These are phyloP conservation scores for Biscogniauxia mediterranea DNA, from an alignment of 2,329 filamentous ascomycete genomes.

Conservation along the genomic window DNA sequence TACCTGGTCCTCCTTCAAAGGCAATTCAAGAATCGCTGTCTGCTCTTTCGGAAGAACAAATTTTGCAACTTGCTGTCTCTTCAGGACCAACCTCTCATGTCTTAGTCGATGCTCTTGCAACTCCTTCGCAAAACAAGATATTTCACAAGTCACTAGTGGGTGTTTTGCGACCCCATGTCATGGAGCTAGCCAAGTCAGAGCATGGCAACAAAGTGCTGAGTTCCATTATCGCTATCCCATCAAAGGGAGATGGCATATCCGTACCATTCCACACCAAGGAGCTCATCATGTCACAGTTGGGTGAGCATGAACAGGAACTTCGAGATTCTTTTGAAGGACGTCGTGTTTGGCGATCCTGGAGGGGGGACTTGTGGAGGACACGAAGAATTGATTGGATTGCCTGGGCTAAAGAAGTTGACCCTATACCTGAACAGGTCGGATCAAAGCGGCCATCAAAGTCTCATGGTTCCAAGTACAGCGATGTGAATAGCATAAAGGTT, in stretches of 20 bases:
- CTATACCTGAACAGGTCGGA: slow-evolving; percentile 14
- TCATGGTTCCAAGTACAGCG: slow-evolving; percentile 3
- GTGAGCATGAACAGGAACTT: slow-evolving; percentile 46
- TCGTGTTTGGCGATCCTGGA: slow-evolving; percentile 57
- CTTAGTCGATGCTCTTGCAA: slow-evolving; percentile 49
- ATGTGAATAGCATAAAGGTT: slow-evolving; percentile 3
- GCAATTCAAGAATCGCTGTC: slow-evolving; percentile 73
- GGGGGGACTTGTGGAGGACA: slow-evolving; percentile 56
- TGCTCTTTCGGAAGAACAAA: slow-evolving; percentile 52
- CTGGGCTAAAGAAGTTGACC: slow-evolving; percentile 53
- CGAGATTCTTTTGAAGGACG: slow-evolving; percentile 54
- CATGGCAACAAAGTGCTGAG: slow-evolving; percentile 52
- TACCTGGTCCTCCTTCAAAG: slow-evolving; percentile 65
- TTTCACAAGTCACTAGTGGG: slow-evolving; percentile 57
- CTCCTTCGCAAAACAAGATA: slow-evolving; percentile 46
- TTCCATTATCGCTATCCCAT: slow-evolving; percentile 49
- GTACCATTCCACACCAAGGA: slow-evolving; percentile 60
- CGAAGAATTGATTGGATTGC: slow-evolving; percentile 53
- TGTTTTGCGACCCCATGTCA: slow-evolving; percentile 43
- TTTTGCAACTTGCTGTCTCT: slow-evolving; percentile 62
- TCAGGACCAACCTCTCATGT: slow-evolving; percentile 50
- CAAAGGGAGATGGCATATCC: slow-evolving; percentile 45
- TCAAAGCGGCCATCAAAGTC: slow-evolving; percentile 12
- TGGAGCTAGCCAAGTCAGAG: slow-evolving; percentile 48
- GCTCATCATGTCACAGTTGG: slow-evolving; percentile 49